Evolutionary conservation across 192 early-diverging fungal species (phyloP).

Genomic region (Podila epicladia): DNA sequence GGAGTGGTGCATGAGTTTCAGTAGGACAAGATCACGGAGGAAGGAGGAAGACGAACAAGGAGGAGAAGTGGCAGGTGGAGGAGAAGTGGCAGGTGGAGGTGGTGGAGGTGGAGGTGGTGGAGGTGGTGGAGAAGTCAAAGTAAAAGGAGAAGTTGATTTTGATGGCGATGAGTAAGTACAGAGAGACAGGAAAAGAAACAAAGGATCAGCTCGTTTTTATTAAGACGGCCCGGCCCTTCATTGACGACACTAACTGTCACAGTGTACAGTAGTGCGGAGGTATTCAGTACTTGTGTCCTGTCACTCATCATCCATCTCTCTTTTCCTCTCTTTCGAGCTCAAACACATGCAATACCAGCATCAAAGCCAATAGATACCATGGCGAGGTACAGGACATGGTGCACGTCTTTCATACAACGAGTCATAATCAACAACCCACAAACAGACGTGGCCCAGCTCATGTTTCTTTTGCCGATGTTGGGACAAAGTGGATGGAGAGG

Average conservation of each 20-base stretch:
- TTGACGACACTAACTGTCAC: neutral
- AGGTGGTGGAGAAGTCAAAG: constrained; percentile 2
- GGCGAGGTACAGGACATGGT: no score
- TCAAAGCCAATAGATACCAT: no score
- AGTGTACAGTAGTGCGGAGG: no score
- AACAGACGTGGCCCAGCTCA: no score
- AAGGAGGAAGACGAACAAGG: constrained; percentile 11
- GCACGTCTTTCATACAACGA: no score
- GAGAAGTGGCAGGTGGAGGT: neutral
- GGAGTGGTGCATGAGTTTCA: constrained; percentile 8
- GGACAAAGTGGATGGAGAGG: no score
- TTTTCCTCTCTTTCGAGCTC: neutral
- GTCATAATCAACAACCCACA: no score
- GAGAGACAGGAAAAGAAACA: neutral
- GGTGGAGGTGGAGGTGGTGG: neutral
- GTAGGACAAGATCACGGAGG: constrained; percentile 14
- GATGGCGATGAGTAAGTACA: neutral
- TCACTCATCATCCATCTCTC: neutral
- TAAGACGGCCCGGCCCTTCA: neutral
- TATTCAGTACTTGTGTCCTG: no score
- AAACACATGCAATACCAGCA: no score
- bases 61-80: constrained; percentile 9
- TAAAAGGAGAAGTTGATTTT: neutral
- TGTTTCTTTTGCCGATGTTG: no score
- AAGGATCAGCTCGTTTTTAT: neutral